These are phyloP conservation scores for Trichophyton mentagrophytes DNA, from an alignment of 2,329 filamentous ascomycete species.

Conservation along the genomic window DNA sequence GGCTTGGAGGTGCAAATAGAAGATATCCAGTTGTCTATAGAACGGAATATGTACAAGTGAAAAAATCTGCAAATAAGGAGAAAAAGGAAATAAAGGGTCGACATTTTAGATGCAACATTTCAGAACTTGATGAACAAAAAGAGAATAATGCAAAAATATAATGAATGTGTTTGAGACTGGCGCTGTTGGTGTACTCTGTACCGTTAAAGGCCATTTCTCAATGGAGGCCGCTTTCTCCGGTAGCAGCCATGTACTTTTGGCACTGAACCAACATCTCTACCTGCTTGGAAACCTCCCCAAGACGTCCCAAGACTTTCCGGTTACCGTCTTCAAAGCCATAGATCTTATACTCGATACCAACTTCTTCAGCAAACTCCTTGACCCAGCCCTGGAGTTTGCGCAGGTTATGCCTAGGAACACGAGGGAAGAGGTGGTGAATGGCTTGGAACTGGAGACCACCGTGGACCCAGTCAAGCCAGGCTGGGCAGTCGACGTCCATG, in stretches of 20 bases:
- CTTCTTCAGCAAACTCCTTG: constrained; percentile 66
- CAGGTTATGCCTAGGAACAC: constrained; percentile 74
- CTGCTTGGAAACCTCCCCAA: constrained; percentile 64
- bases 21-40: background rate
- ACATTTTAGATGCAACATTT: background rate
- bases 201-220: background rate
- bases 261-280: constrained; percentile 61
- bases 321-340: constrained; percentile 75
- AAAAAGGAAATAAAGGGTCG: background rate
- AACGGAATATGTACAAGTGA: background rate
- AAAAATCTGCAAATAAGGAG: background rate
- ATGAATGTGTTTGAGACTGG: background rate
- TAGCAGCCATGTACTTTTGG: constrained; percentile 7
- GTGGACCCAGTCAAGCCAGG: constrained; percentile 80
- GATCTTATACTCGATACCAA: constrained; percentile 73
- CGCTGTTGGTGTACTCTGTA: too few relatives aligned
- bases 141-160: background rate
- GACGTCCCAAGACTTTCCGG: constrained; percentile 56
- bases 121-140: background rate
- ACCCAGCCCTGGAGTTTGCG: constrained; percentile 62
- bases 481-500: constrained; percentile 81
- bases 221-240: constrained; percentile 1
- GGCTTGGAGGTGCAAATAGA: background rate
- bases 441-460: constrained; percentile 82
- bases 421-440: constrained; percentile 71